Conservation (phyloP, 2,329 filamentous ascomycete genomes). For the Neonectria ditissima region DNA sequence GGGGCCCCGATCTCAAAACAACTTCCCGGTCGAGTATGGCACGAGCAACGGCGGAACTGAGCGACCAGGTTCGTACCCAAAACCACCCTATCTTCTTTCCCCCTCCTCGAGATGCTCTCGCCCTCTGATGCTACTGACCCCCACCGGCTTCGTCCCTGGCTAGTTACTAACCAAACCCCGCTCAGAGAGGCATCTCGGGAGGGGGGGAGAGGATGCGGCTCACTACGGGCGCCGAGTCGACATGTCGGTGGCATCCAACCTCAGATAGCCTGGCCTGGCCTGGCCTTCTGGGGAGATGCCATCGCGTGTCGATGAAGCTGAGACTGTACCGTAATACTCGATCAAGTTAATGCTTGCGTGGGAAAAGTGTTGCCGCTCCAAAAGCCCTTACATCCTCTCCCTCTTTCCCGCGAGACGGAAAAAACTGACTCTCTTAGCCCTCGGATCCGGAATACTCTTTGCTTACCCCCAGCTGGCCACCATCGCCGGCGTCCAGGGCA, state of each 20-base stretch:
- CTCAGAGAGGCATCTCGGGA: slow-evolving; percentile 47
- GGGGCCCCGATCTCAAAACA: slow-evolving; percentile 8
- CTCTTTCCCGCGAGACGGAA: slow-evolving; percentile 30
- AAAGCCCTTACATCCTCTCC: slow-evolving; percentile 47
- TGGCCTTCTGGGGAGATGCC: slow-evolving; percentile 56
- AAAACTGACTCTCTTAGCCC: slow-evolving; percentile 69
- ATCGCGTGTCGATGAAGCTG: slow-evolving; percentile 74
- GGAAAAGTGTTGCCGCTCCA: slow-evolving; percentile 94
- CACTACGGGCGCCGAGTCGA: slow-evolving; percentile 88
- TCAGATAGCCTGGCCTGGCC: slow-evolving; percentile 29
- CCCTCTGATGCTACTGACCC: slow-evolving; percentile 45
- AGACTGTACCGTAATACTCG: slow-evolving; percentile 97
- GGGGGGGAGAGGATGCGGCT: slow-evolving; percentile 67
- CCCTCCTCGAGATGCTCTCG: slow-evolving; percentile 43
- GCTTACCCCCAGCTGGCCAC: slow-evolving; percentile 85
- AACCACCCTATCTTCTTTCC: slow-evolving; percentile 53
- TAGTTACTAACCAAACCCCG: slow-evolving; percentile 18
- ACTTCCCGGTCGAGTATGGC: slow-evolving; percentile 35
- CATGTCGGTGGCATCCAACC: slow-evolving; percentile 65
- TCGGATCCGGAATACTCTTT: slow-evolving; percentile 87
- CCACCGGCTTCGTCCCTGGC: slow-evolving; percentile 6
- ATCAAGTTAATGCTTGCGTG: slow-evolving; percentile 99
- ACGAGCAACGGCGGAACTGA: slow-evolving; percentile 35
- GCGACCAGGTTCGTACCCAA: slow-evolving; percentile 60
- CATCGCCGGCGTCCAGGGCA: slow-evolving; percentile 81